Conservation (phyloP, 2,329 filamentous ascomycete species). For the Fusarium falciforme region DNA sequence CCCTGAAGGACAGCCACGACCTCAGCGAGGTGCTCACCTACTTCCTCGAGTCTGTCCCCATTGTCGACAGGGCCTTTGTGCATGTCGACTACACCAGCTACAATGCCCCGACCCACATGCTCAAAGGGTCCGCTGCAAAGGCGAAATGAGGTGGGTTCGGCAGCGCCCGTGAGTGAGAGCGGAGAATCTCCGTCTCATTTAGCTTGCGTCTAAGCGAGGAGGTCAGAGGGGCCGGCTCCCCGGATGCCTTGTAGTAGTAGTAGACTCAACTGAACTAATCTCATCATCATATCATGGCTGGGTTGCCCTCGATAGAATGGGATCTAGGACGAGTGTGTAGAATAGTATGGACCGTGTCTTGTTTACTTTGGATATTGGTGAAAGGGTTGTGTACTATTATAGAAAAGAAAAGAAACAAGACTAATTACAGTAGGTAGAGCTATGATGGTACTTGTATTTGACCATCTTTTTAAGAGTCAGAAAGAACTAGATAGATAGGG, state of each 20-base stretch:
- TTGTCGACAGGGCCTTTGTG: conserved; percentile 79
- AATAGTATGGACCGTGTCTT: background rate
- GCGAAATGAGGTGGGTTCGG: conserved; percentile 28
- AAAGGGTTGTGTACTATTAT: conserved; percentile 17
- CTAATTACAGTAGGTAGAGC: conserved; percentile 21
- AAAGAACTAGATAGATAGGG: conserved; percentile 7
- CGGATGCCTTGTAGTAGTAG: background rate
- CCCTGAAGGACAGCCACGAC: conserved; percentile 84
- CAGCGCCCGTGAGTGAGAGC: background rate
- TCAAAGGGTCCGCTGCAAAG: conserved; percentile 45
- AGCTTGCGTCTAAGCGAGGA: background rate
- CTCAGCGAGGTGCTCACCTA: conserved; percentile 82
- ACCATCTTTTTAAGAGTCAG: background rate
- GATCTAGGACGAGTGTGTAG: background rate
- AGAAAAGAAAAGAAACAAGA: conserved; percentile 13
- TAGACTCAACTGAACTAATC: background rate
- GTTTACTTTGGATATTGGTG: background rate
- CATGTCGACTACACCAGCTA: conserved; percentile 74
- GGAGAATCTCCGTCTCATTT: background rate
- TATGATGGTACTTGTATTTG: background rate
- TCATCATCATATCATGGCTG: background rate
- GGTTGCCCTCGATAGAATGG: background rate
- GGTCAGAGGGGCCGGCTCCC: background rate
- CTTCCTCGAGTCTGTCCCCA: conserved; percentile 85
- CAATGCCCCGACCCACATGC: conserved; percentile 70